Evolutionary conservation across 257 asterid genomes (phyloP), one percentile per base, ranked within the genome.

Genomic region (Ilex aquifolium): DNA sequence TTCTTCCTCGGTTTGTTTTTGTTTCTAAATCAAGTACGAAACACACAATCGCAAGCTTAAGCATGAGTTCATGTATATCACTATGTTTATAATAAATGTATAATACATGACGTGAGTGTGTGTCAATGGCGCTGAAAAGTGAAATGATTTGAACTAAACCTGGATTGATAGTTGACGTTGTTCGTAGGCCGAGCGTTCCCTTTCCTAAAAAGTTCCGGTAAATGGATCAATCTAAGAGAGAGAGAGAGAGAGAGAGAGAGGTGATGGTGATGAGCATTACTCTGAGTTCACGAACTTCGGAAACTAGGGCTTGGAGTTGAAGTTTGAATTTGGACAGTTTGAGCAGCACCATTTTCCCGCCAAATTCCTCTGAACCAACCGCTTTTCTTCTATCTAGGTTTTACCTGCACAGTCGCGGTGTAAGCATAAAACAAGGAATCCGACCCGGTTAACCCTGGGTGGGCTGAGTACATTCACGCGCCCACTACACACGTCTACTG

Each of bases 341-440:
- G 60, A 79, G 62, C 55, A 66, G 65, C 62, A 75, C 81, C 84
- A 79, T 77, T 75, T 75, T 74, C 72, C 82, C 76, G 74, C 69
- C 76, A 56, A 48, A 5, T 49, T 16, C 52, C 60, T 53, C 29
- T 7, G 7, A 6, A 32, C 16, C 48, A 10, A 16, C 31, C 32
- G 50, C 50, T 8, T 13, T 44, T 44, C 50, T 44, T 21, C 27
- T 21, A 21, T 21, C 27, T 21, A 21, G 27, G 27, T 21, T 21
- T 21, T 21, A 0, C 27, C 27, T 21, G 27, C 27, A 0, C 27
- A 21, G 27, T 21, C 27, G 1, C 27, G 27, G 27, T 21, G 1
- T 21, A 21, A 21, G n/a, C n/a, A n/a, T n/a, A n/a, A n/a, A n/a
- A n/a, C n/a, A n/a, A n/a, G n/a, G n/a, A n/a, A n/a, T n/a, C 1